Percentiles rank a stretch among this genome's conserved stretches.
These are phyloP conservation scores for Fraxinus platypoda DNA, from an alignment of 305 asterid species.

Conservation along the genomic window DNA sequence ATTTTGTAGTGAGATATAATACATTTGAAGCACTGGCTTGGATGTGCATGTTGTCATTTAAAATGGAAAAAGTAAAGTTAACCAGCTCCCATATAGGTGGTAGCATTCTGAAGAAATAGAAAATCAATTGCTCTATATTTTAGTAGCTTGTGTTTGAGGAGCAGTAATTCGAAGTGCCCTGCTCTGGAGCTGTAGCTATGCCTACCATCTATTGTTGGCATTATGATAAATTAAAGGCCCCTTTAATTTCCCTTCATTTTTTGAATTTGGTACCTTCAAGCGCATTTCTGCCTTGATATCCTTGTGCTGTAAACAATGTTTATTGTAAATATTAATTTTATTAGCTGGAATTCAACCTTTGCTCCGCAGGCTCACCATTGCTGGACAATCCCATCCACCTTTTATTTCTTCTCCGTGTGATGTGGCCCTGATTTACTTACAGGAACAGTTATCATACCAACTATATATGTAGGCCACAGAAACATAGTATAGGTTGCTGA, in stretches of 20 bases:
- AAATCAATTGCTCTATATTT: neutral
- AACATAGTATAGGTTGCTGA: neutral
- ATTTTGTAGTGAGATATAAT: neutral
- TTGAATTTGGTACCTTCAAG: neutral
- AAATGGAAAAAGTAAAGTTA: neutral
- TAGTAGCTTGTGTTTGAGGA: neutral
- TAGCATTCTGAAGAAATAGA: neutral
- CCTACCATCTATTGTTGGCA: neutral
- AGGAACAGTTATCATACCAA: neutral
- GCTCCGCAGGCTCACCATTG: neutral
- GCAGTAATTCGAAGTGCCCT: neutral
- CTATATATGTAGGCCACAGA: neutral
- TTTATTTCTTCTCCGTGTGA: neutral
- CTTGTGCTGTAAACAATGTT: neutral
- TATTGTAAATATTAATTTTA: neutral
- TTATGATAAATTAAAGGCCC: neutral
- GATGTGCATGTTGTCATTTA: neutral
- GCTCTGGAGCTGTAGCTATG: neutral
- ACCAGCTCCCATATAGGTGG: neutral
- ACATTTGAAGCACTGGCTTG: neutral
- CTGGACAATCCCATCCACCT: neutral
- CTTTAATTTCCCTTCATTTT: neutral
- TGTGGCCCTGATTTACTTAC: neutral
- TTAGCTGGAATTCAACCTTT: neutral
- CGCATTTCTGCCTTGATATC: neutral